Evolutionary conservation across 2,329 filamentous ascomycete species (phyloP).

Genomic region (Trichoderma sp.): DNA sequence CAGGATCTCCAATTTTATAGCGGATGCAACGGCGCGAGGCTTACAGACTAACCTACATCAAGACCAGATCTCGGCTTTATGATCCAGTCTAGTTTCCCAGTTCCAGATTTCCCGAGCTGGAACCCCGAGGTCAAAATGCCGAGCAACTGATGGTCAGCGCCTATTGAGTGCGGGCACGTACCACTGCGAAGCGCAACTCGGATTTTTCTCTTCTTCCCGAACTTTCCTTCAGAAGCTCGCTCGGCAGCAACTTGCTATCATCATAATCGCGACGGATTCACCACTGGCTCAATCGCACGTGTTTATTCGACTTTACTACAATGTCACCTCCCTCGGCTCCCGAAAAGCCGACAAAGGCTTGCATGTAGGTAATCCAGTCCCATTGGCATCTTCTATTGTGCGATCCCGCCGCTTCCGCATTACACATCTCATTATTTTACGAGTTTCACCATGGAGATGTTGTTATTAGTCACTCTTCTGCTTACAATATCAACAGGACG

Average conservation of each 20-base stretch:
- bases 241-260: background rate
- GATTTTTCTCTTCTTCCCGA: background rate
- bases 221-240: background rate
- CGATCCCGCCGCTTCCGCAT: background rate
- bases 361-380: background rate
- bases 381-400: no score
- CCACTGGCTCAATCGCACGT: background rate
- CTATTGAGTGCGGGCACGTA: background rate
- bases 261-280: background rate
- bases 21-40: background rate
- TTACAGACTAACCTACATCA: background rate
- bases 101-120: background rate
- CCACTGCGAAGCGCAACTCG: background rate
- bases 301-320: background rate
- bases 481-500: background rate
- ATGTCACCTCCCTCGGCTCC: background rate
- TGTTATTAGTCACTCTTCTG: no score
- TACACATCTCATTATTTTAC: background rate
- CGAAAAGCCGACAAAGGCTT: conserved; percentile 1
- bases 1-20: background rate
- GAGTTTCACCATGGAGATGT: background rate
- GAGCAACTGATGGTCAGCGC: background rate
- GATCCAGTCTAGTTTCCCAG: background rate
- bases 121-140: background rate
- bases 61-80: background rate